These are phyloP conservation scores for Glycyrrhiza uralensis DNA, from an alignment of 306 rosid genomes.

Conservation along the genomic window DNA sequence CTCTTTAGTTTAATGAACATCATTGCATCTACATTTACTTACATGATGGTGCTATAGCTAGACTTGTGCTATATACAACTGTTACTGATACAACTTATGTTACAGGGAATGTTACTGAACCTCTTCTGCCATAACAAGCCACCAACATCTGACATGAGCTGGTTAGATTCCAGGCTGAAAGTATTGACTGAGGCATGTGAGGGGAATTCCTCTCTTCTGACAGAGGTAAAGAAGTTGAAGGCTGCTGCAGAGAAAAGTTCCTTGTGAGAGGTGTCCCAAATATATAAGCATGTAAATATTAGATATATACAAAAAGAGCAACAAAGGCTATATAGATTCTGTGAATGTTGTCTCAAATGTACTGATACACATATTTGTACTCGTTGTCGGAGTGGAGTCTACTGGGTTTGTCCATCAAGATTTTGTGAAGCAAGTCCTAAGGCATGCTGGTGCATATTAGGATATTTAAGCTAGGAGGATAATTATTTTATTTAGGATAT, in stretches of 20 bases:
- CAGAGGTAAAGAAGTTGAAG: conserved; percentile 51
- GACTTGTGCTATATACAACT: neutral
- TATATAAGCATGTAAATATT: conserved; percentile 8
- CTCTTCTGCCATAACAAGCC: conserved; percentile 51
- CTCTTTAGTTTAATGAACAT: neutral
- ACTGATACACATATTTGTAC: neutral
- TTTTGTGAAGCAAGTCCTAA: neutral
- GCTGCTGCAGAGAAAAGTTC: conserved; percentile 29
- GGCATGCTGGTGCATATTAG: neutral
- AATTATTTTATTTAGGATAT: neutral
- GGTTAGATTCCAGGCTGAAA: conserved; percentile 51
- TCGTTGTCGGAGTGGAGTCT: neutral
- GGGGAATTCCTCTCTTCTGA: conserved; percentile 68
- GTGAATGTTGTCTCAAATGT: neutral
- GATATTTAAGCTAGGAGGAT: neutral
- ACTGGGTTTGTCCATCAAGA: neutral
- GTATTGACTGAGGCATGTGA: conserved; percentile 70
- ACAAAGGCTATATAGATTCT: neutral
- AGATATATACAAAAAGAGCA: neutral
- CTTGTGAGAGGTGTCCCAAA: conserved; percentile 23
- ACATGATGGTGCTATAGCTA: neutral
- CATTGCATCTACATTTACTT: neutral
- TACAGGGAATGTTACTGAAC: conserved; percentile 68
- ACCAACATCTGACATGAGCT: conserved; percentile 19
- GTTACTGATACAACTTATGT: conserved; percentile 24